Percentiles rank a stretch among this genome's conserved stretches.
Evolutionary conservation across 129 eudicot species (phyloP).

Genomic region (Glebionis coronaria): DNA sequence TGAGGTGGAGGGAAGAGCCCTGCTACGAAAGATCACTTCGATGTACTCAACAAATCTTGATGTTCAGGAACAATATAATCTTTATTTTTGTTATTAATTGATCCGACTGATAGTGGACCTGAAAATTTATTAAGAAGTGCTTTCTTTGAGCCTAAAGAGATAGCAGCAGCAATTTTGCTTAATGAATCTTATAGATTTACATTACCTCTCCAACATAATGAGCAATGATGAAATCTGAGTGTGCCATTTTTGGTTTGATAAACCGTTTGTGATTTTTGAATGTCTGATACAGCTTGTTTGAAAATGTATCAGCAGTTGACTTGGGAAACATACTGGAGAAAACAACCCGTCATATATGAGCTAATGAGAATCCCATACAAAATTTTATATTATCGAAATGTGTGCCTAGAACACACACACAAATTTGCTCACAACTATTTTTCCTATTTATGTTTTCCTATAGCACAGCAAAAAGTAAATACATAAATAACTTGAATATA

Average conservation of each 20-base stretch:
- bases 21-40: no score
- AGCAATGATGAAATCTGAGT: conserved; percentile 84
- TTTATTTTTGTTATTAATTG: no score
- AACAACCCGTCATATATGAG: conserved; percentile 22
- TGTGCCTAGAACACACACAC: background rate
- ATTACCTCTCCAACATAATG: conserved; percentile 99
- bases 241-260: conserved; percentile 87
- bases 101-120: no score
- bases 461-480: background rate
- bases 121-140: no score
- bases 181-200: conserved; percentile 1
- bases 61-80: no score
- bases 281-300: conserved; percentile 91
- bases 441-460: conserved; percentile 5
- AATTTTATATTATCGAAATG: background rate
- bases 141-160: conserved; percentile 9
- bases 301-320: conserved; percentile 91
- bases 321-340: conserved; percentile 95
- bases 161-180: conserved; percentile 12
- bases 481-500: conserved; percentile 11
- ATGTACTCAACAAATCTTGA: no score
- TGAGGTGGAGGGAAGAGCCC: no score
- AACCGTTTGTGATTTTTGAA: conserved; percentile 70
- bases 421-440: background rate
- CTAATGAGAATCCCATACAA: conserved; percentile 21